phyloP scores from a whole-genome alignment of 1,284 basidiomycete species.

The Mycena citricolor region DNA sequence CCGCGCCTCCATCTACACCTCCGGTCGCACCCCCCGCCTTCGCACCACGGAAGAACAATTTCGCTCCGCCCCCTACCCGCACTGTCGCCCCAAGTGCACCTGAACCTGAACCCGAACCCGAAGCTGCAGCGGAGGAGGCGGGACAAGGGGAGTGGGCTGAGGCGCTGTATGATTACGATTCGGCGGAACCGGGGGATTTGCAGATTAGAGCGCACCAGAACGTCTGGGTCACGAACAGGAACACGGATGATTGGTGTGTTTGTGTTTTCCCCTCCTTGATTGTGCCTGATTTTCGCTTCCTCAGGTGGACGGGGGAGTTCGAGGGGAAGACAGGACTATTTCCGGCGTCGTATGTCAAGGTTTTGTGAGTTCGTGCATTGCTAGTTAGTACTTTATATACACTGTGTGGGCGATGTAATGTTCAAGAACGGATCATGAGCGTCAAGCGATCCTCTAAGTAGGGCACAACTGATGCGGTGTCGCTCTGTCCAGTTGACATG shows the following conservation, averaged over 20 bases:
- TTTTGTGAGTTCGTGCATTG: no score
- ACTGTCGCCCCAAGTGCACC: constrained; percentile 26
- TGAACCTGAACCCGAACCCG: constrained; percentile 32
- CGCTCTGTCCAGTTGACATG: no score
- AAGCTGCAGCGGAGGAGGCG: constrained; percentile 41
- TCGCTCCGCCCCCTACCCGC: constrained; percentile 57
- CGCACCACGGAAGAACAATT: constrained; percentile 41
- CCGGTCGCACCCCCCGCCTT: constrained; percentile 51
- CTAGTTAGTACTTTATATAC: no score
- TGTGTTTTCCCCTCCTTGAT: constrained; percentile 4
- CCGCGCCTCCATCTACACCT: constrained; percentile 33
- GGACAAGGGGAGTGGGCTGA: constrained; percentile 71
- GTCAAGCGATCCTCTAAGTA: no score
- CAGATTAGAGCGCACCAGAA: constrained; percentile 51
- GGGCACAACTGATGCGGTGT: no score
- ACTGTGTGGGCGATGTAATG: no score
- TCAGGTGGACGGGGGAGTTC: constrained; percentile 77
- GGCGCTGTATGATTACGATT: constrained; percentile 71
- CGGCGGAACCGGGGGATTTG: constrained; percentile 66
- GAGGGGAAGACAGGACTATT: constrained; percentile 66
- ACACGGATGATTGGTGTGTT: constrained; percentile 73
- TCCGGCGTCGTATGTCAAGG: constrained; percentile 73
- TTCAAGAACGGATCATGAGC: no score
- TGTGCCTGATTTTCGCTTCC: constrained; percentile 9
- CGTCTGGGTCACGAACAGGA: constrained; percentile 59